A percentile compares a stretch with the other conserved stretches of the same genome.
phyloP scores from a whole-genome alignment of 805 yeast genomes.

The Barnettozyma populi region DNA sequence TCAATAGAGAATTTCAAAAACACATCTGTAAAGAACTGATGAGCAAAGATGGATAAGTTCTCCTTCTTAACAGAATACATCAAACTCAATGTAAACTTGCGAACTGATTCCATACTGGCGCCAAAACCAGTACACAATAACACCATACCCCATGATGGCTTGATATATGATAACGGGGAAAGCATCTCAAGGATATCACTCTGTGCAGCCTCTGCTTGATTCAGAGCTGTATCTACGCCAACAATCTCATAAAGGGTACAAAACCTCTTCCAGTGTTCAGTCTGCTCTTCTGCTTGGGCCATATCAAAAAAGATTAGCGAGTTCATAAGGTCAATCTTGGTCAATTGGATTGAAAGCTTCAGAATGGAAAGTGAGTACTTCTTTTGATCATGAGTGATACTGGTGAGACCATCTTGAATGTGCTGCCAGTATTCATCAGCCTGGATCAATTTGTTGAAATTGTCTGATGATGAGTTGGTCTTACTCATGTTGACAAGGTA shows the following conservation, averaged over 20 bases:
- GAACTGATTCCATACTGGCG: slow-evolving; percentile 73
- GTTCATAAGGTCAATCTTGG: slow-evolving; percentile 30
- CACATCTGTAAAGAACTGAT: slow-evolving; percentile 35
- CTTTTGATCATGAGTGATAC: slow-evolving; percentile 57
- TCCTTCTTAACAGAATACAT: slow-evolving; percentile 46
- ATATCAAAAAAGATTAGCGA: slow-evolving; percentile 19
- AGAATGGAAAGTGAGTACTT: slow-evolving; percentile 65
- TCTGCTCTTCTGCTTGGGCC: slow-evolving; percentile 21
- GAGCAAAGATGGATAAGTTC: slow-evolving; percentile 42
- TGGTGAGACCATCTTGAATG: slow-evolving; percentile 51
- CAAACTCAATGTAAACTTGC: slow-evolving; percentile 54
- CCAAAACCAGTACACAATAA: slow-evolving; percentile 71
- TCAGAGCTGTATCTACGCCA: slow-evolving; percentile 79
- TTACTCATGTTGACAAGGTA: slow-evolving; percentile 31
- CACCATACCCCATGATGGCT: slow-evolving; percentile 66
- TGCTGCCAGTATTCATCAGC: slow-evolving; percentile 46
- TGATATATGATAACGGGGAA: slow-evolving; percentile 43
- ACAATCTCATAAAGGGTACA: slow-evolving; percentile 73
- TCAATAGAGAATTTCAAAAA: slow-evolving; percentile 58
- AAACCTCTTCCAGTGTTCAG: slow-evolving; percentile 64
- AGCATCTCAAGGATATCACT: slow-evolving; percentile 55
- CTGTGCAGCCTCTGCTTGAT: slow-evolving; percentile 77
- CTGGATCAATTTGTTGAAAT: slow-evolving; percentile 5
- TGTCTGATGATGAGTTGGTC: not conserved
- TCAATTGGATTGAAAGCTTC: slow-evolving; percentile 49